Base-by-base conservation (phyloP, 805 yeast genomes). In the Ogataea salicorniae region DNA sequence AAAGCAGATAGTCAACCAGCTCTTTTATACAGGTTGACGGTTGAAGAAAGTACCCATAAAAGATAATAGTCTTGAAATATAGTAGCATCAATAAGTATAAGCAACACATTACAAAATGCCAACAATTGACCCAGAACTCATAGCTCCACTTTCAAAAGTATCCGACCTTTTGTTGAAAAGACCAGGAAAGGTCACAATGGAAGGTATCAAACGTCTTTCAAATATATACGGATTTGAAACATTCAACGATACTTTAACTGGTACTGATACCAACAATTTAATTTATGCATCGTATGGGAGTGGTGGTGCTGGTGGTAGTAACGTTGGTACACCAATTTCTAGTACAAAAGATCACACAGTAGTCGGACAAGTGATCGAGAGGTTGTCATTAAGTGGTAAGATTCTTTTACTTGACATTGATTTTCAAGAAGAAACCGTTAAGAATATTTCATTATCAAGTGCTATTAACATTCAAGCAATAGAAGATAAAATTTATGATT, bases 161-260 rank as follows among this genome's bases (percentile, higher is more conserved):
- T 62, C 71, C 0, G 70, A 68, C 39, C 59, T 64, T 2, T 52
- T 68, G 11, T 50, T 57, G 26, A 64, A 63, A 46, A 51, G 69
- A n/a, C 72, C 72, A 2, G 72, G 71, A 1, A 54, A 54, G 6
- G 68, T 67, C 8, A 51, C 61, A 5, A 54, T 67, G 14, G 66
- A 60, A 11, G 66, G 69, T 6, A 63, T 68, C 46, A 63, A 64
- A 39, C 50, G 64, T 20, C 48, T 68, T 13, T 63, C 71, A 13
- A 63, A 63, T 41, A 60, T 65, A n/a, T 67, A 68, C 46, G 72
- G 71, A 2, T 68, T 68, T 47, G 71, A 67, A 41, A 67, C 70
- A 6, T 67, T 66, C 46, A 55, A 59, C 5, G 69, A 64, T 49
- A 52, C 53, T 6, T 62, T 66, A 5, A 64, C 70, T 1, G 54